Conservation (phyloP, 108 stramenopile species). For the Nitzschia sp. region DNA sequence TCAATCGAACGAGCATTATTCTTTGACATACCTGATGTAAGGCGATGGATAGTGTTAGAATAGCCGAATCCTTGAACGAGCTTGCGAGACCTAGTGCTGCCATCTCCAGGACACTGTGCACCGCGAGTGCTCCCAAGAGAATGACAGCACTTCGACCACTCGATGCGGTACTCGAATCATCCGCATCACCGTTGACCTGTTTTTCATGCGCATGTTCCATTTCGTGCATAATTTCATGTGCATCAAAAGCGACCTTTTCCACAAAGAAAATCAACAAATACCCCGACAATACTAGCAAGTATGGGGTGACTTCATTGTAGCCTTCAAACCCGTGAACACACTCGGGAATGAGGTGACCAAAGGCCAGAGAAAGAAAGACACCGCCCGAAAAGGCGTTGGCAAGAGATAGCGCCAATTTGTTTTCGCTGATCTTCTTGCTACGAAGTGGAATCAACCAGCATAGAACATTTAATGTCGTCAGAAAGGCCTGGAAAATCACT, state of each 20-base stretch:
- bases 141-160: constrained; percentile 89
- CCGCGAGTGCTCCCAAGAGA: constrained; percentile 91
- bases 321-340: constrained; percentile 86
- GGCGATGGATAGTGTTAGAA: constrained; percentile 92
- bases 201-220: constrained; percentile 52
- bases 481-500: constrained; percentile 80
- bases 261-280: constrained; percentile 97
- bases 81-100: constrained; percentile 89
- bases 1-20: background rate
- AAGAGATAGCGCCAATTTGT: constrained; percentile 75
- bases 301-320: constrained; percentile 79
- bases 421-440: constrained; percentile 77
- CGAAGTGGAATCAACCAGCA: constrained; percentile 89
- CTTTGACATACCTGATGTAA: constrained; percentile 79
- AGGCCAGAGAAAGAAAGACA: constrained; percentile 93
- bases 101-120: constrained; percentile 95
- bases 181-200: constrained; percentile 5
- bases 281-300: constrained; percentile 79
- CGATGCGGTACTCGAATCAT: constrained; percentile 25
- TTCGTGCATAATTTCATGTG: constrained; percentile 85
- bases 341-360: constrained; percentile 97
- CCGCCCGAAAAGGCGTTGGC: constrained; percentile 98
- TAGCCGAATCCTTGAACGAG: constrained; percentile 79
- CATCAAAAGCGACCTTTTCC: constrained; percentile 96
- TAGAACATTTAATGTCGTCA: constrained; percentile 86